Evolutionary conservation across 1,284 basidiomycete species (phyloP).

Genomic region (Moesziomyces aphidis): DNA sequence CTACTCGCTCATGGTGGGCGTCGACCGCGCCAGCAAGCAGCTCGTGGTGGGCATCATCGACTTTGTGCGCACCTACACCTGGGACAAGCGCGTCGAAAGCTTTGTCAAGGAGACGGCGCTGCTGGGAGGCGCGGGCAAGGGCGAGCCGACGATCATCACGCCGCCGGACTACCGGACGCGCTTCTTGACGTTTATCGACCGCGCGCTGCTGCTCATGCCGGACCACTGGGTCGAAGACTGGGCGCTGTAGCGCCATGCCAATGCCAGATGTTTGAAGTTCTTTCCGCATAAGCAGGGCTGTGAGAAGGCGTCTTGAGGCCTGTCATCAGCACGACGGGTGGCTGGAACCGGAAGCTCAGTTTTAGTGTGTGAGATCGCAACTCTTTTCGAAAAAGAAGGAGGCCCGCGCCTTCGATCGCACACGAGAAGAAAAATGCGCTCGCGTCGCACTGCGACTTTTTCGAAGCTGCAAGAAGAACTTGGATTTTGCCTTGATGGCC

Average conservation of each 20-base stretch:
- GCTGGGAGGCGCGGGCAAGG: constrained; percentile 75
- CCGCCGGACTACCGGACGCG: constrained; percentile 65
- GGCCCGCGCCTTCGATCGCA: constrained; percentile 16
- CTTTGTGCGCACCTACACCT: constrained; percentile 92
- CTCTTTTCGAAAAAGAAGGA: not conserved
- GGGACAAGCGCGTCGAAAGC: constrained; percentile 98
- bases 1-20: constrained; percentile 94
- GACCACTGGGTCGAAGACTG: constrained; percentile 62
- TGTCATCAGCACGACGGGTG: not conserved
- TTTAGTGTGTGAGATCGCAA: not conserved
- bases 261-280: not conserved
- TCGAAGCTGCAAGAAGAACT: constrained; percentile 48
- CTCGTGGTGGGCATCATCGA: constrained; percentile 94
- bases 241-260: constrained; percentile 24
- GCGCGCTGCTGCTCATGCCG: constrained; percentile 57
- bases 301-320: not conserved
- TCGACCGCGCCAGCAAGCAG: constrained; percentile 69
- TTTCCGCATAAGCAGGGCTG: not conserved
- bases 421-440: constrained; percentile 12
- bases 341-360: too few species aligned
- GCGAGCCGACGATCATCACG: constrained; percentile 65
- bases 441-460: constrained; percentile 9
- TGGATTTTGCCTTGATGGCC: not conserved
- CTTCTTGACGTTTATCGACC: constrained; percentile 66
- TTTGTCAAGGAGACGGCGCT: constrained; percentile 96